Base-by-base conservation (phyloP, 306 rosid species). In the Hippophae gyantsensis region DNA sequence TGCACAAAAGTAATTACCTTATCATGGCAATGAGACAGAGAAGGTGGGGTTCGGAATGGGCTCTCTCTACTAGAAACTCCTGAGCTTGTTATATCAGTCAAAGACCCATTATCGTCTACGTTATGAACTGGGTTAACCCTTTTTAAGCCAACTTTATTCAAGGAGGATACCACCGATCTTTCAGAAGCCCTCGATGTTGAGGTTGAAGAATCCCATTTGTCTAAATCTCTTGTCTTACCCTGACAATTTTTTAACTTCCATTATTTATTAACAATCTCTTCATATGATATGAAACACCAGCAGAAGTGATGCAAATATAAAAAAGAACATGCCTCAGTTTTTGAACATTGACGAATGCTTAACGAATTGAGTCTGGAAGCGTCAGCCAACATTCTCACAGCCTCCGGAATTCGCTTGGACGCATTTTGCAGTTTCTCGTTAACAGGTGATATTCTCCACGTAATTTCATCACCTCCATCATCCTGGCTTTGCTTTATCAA, bases 381-480 rank as follows among this genome's bases (percentile, higher is more conserved):
- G 52, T 84, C 89, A 4, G 96, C 96, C 83, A 92, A 63, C 14
- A 79, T 82, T 72, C 81, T 73, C 62, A 92, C 62, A 51, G 71
- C 70, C 70, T 85, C 77, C 12, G 96, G 98, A 79, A 56, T 58
- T 13, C 69, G 61, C 75, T 87, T 87, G 2, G 96, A 92, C 64
- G 79, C 86, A n/a, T 86, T 78, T 64, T 76, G 92, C 53, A 92
- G 98, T 65, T 89, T 81, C 66, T 87, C 95, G 42, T 87, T 81
- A 42, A 92, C 86, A 1, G 98, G 98, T 66, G 96, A 87, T 70
- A 83, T 87, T 86, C 82, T 92, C 98, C 96, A 87, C 0, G 92
- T 92, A 46, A 92, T 81, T 73, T 85, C 96, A 13, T 87, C 84
- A 55, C 61, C 77, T 52, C 81, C 92, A 56, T 92, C 95, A 47